Evolutionary conservation across 2,329 filamentous ascomycete genomes (phyloP).

Genomic region (Neofusicoccum cordaticola): DNA sequence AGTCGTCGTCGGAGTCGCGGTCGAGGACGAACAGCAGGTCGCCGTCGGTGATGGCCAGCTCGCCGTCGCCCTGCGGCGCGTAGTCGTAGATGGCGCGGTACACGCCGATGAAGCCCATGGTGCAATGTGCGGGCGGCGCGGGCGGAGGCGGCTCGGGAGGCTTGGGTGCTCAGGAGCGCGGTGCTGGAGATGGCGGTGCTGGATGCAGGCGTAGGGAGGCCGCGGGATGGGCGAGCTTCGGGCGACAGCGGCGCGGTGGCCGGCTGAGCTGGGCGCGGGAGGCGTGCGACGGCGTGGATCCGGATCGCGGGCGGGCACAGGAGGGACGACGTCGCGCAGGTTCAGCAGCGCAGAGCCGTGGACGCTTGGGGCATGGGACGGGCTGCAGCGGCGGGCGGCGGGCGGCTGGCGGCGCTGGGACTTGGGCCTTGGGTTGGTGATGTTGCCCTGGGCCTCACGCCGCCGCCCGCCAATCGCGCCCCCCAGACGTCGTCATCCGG

Average conservation of each 20-base stretch:
- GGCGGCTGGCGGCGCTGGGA: too few species aligned
- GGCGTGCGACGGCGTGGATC: background rate
- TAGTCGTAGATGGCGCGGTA: slow-evolving; percentile 94
- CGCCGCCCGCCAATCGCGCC: background rate
- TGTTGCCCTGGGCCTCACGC: background rate
- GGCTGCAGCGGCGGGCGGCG: background rate
- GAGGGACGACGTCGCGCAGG: slow-evolving; percentile 45
- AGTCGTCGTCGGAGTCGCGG: slow-evolving; percentile 71
- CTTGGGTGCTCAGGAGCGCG: background rate
- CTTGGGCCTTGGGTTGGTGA: background rate
- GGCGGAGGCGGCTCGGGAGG: background rate
- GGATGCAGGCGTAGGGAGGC: slow-evolving; percentile 11
- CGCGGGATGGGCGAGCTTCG: background rate
- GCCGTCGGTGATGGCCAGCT: slow-evolving; percentile 80
- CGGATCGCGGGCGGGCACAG: slow-evolving; percentile 61
- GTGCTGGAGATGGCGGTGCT: background rate
- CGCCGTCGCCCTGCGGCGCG: slow-evolving; percentile 77
- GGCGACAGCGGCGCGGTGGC: background rate
- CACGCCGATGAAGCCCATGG: slow-evolving; percentile 88
- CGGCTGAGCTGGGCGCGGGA: slow-evolving; percentile 9
- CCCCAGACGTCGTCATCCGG: background rate
- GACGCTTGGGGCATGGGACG: background rate
- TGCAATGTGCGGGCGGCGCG: background rate
- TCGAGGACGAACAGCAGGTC: slow-evolving; percentile 87
- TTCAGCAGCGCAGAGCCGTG: background rate